Evolutionary conservation across 192 early-diverging fungal genomes (phyloP), one percentile per base, ranked within the genome.

Genomic region (Coemansia sp.): DNA sequence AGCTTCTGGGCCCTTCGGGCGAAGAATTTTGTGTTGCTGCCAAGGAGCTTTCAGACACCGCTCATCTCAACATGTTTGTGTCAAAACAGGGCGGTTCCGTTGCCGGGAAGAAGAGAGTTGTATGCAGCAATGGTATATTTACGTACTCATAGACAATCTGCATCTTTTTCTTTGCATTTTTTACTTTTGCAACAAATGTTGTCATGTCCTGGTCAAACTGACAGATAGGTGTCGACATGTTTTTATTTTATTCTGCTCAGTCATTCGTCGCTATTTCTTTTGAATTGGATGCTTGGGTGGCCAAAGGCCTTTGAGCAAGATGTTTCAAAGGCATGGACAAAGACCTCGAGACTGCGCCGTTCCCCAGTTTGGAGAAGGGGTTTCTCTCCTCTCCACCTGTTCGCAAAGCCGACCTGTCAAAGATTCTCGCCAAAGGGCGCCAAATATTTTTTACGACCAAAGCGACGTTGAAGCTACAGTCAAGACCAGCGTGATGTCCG

Each of bases 61-160:
- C 66, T 5, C 72, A 78, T 31, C 62, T 83, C 18, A 78, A 77
- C 41, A 74, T 83, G 69, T 67, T 83, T 40, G 76, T 77, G 15
- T 78, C 81, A 12, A 75, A 73, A 57, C 81, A 83, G 20, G 72
- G 70, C 22, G 72, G 76, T 41, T 65, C 73, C 0, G 76, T 78
- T 22, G 66, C 81, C 22, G 72, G 76, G 15, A 78, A 78, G 40
- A 71, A 65, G 34, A 49, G 65, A 38, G 69, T 79, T 5, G 18
- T 43, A 5, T 79, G 53, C 43, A 57, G 34, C 11, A 52, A 66
- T 36, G 64, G 64, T 47, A 33, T 9, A 44, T 66, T 47, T 33
- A 52, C 64, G 31, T 66, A 50, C 24, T 15, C 44, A 22, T 64
- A 64, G 41, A 27, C 72, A 50, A 20, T 20, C 22, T 52, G 9